These are phyloP conservation scores for Colletotrichum cordylinicola DNA, from an alignment of 2,329 filamentous ascomycete species.

Conservation along the genomic window DNA sequence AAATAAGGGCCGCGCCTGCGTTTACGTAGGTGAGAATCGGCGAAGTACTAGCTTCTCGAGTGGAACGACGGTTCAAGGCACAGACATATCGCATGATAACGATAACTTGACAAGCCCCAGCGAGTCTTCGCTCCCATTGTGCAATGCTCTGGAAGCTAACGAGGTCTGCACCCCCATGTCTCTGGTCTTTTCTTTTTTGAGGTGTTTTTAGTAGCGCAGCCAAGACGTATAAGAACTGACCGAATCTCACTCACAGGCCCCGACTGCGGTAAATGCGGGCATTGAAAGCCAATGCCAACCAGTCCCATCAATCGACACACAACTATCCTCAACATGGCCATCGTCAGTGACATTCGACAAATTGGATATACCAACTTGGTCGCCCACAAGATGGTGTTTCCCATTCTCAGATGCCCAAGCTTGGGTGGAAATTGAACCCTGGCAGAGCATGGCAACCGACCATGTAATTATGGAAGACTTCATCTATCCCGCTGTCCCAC, in stretches of 20 bases:
- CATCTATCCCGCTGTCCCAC: neutral
- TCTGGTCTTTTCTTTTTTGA: too few relatives aligned
- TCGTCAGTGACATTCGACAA: neutral
- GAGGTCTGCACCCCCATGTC: neutral
- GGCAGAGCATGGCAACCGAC: neutral
- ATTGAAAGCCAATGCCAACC: neutral
- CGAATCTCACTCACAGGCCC: too few relatives aligned
- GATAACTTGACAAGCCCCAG: neutral
- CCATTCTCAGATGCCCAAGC: neutral
- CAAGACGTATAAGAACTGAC: too few relatives aligned
- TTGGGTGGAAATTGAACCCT: neutral
- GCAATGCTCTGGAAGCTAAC: neutral
- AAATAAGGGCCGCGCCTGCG: neutral
- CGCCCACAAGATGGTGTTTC: neutral
- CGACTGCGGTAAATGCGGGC: too few relatives aligned
- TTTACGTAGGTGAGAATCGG: neutral
- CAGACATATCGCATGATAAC: neutral
- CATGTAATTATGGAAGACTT: neutral
- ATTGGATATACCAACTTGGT: neutral
- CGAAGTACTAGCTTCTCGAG: neutral
- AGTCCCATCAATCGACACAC: neutral
- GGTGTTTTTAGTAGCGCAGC: too few relatives aligned
- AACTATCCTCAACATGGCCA: neutral
- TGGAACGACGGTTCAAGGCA: neutral
- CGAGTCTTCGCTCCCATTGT: neutral